phyloP scores from a whole-genome alignment of 352 stramenopile genomes.

The Phytophthora cryptogea region DNA sequence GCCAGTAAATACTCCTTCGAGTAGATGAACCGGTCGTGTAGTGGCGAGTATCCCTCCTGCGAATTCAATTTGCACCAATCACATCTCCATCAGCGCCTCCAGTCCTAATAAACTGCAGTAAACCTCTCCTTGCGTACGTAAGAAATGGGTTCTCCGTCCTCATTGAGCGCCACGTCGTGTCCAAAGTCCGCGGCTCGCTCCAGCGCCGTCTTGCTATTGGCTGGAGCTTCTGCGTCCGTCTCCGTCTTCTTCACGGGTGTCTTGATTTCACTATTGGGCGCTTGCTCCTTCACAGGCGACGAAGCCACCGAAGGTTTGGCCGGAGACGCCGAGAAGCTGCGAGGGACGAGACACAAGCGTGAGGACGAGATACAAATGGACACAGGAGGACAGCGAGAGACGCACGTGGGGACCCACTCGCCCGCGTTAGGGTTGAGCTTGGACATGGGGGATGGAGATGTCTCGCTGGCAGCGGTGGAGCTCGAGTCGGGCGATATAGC shows the following conservation, averaged over 20 bases:
- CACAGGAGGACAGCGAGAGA: not conserved
- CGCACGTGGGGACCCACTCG: slow-evolving; percentile 80
- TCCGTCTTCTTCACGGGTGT: slow-evolving; percentile 12
- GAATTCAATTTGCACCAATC: slow-evolving; percentile 4
- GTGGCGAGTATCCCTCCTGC: slow-evolving; percentile 38
- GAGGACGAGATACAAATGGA: slow-evolving; percentile 1
- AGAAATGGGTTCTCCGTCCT: slow-evolving; percentile 37
- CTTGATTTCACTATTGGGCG: not conserved
- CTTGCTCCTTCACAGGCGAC: slow-evolving; percentile 24
- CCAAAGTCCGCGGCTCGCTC: slow-evolving; percentile 18
- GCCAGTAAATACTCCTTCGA: slow-evolving; percentile 64
- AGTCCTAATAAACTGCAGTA: not conserved
- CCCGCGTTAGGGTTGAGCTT: slow-evolving; percentile 84
- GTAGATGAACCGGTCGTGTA: slow-evolving; percentile 56
- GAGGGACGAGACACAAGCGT: not conserved
- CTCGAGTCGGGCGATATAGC: not conserved
- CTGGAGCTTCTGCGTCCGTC: not conserved
- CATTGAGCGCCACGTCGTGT: slow-evolving; percentile 22
- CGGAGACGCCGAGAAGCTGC: slow-evolving; percentile 40
- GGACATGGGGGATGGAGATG: slow-evolving; percentile 33
- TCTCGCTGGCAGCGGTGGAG: no score
- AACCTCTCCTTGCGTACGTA: slow-evolving; percentile 30
- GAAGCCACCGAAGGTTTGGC: slow-evolving; percentile 12
- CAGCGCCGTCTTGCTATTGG: slow-evolving; percentile 24
- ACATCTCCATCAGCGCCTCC: slow-evolving; percentile 3